Conservation (phyloP, 169 alveolate species). For the Miamiensis avidus region DNA sequence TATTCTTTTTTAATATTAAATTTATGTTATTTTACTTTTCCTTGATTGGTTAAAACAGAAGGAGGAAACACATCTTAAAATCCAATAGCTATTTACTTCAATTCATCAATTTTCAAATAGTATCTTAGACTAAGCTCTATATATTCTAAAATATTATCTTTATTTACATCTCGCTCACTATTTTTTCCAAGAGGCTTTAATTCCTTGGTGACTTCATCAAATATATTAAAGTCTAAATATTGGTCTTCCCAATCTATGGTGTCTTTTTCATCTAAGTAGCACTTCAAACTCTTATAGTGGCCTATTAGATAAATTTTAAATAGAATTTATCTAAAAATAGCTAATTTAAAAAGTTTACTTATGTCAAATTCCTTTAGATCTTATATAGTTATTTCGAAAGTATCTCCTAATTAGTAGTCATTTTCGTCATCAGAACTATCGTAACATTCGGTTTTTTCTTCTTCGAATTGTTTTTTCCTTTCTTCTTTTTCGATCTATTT, state of each 20-base stretch:
- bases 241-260: not conserved
- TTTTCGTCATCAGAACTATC: not conserved
- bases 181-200: not conserved
- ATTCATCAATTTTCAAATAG: not conserved
- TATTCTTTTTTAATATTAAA: no score
- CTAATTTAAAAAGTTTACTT: not conserved
- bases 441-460: not conserved
- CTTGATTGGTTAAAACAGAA: not conserved
- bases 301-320: not conserved
- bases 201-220: not conserved
- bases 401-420: not conserved
- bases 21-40: not conserved
- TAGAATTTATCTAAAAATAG: no score
- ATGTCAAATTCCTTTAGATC: not conserved
- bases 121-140: not conserved
- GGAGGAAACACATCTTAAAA: not conserved
- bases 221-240: not conserved
- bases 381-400: not conserved
- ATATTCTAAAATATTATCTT: not conserved
- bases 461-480: no score
- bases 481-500: not conserved
- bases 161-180: not conserved
- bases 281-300: not conserved
- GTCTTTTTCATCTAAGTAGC: not conserved
- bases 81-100: not conserved